These are phyloP conservation scores for Salix udensis DNA, from an alignment of 345 rosid genomes.

Conservation along the genomic window DNA sequence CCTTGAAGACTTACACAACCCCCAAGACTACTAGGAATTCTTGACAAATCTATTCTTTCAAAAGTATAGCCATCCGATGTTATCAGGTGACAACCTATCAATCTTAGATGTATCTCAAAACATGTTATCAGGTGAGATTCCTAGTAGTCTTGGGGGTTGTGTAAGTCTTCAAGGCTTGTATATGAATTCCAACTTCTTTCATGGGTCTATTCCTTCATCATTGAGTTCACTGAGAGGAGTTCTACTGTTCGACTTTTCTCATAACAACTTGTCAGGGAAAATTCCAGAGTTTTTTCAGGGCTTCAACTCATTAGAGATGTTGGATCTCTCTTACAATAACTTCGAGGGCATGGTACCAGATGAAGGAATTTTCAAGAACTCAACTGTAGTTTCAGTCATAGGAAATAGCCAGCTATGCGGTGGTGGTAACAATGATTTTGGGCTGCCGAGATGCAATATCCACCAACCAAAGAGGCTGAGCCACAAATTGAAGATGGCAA, in stretches of 20 bases:
- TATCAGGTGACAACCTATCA: too few species aligned
- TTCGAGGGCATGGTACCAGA: not conserved
- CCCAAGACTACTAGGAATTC: too few species aligned
- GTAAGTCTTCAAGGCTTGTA: not conserved
- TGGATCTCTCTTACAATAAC: slow-evolving; percentile 1
- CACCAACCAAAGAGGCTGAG: too few species aligned
- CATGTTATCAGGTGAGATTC: not conserved
- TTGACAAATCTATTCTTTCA: too few species aligned
- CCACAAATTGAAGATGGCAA: too few species aligned
- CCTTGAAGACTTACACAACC: too few species aligned
- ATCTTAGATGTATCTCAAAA: not conserved
- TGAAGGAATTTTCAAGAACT: not conserved
- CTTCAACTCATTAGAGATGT: not conserved
- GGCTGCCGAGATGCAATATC: not conserved
- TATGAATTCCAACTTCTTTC: not conserved
- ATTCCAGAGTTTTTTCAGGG: not conserved
- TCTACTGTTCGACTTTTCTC: not conserved
- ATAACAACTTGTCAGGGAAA: not conserved
- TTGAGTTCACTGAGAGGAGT: not conserved
- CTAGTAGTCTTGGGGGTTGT: not conserved
- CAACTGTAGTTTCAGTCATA: not conserved
- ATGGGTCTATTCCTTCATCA: not conserved
- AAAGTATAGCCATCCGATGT: too few species aligned
- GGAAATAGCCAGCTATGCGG: not conserved
- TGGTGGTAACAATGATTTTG: not conserved